Percentiles rank a stretch among this genome's conserved stretches.
Conservation (phyloP, 2,329 filamentous ascomycete species). For the Aspergillus tanneri region DNA sequence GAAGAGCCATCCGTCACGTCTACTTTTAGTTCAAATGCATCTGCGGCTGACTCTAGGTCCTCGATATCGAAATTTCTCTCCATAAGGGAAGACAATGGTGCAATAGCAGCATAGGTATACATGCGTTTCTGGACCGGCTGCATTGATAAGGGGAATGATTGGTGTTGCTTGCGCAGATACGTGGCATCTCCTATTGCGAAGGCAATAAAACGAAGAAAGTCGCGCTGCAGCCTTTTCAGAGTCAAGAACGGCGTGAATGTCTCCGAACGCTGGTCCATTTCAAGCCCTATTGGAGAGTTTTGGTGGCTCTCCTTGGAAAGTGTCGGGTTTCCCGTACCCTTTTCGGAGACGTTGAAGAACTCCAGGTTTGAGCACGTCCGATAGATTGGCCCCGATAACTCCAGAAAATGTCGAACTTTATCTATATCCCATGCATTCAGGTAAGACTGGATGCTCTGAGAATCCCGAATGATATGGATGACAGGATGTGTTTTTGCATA, state of each 20-base stretch:
- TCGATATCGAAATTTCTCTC: slow-evolving; percentile 59
- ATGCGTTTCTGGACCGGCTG: slow-evolving; percentile 60
- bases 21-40: slow-evolving; percentile 64
- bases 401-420: slow-evolving; percentile 59
- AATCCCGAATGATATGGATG: slow-evolving; percentile 67
- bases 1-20: slow-evolving; percentile 35
- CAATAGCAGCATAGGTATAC: slow-evolving; percentile 67
- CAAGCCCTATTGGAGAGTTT: slow-evolving; percentile 27
- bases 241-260: slow-evolving; percentile 61
- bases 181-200: slow-evolving; percentile 51
- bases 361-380: slow-evolving; percentile 70
- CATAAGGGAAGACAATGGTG: slow-evolving; percentile 59
- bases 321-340: slow-evolving; percentile 28
- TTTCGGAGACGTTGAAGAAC: slow-evolving; percentile 72
- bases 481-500: slow-evolving; percentile 67
- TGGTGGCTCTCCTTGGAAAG: slow-evolving; percentile 24
- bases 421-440: slow-evolving; percentile 57
- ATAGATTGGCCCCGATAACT: slow-evolving; percentile 53
- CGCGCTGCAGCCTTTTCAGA: slow-evolving; percentile 65
- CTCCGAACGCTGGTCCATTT: slow-evolving; percentile 41
- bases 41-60: slow-evolving; percentile 63
- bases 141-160: slow-evolving; percentile 62
- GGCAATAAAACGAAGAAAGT: slow-evolving; percentile 68
- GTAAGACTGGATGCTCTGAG: slow-evolving; percentile 63
- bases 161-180: slow-evolving; percentile 34